Evolutionary conservation across 495 filamentous ascomycete species (phyloP), one percentile per base, ranked within the genome.

Genomic region (Trichoderma gamsii): DNA sequence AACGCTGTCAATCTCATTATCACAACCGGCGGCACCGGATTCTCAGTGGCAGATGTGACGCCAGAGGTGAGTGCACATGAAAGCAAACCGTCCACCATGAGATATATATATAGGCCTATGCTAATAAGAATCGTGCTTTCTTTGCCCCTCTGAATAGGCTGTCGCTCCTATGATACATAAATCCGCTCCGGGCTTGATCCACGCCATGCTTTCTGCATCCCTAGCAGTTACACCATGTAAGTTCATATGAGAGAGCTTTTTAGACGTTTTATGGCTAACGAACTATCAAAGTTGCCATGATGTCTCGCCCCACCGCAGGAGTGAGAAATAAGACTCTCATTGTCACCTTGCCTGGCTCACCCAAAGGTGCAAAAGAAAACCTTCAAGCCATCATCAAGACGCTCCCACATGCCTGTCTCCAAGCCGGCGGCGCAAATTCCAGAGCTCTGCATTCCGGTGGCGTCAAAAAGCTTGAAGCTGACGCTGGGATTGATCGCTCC

Each of bases 311-410:
- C 16, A 91, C 97, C 65, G 96, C 96, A 64, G 95, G 95, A 12
- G 89, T 96, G 13, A 84, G 95, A 41, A 87, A 93, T 70, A 88
- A 88, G 70, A 88, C 92, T 7, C 78, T 99, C 65, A 92, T 99
- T 59, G 79, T 97, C 63, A 98, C 95, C 0, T 82, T 99, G 49
- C 95, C 95, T 0, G 95, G 95, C 29, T 97, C 95, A 3, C 96
- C 96, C 1, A 97, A 97, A 80, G 95, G 93, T n/a, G 95, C 95
- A 3, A 89, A 86, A 73, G 95, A 99, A 79, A 99, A 98, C 73
- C 85, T 99, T n/a, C 86, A 91, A 73, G 87, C 92, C 3, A 80
- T 98, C n/a, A 77, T 99, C 51, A 96, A 90, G 72, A 88, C 92
- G 61, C 81, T 99, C 2, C 93, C 95, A 1, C 95, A 99, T 78